These are phyloP conservation scores for Phytopythium mirpurense DNA, from an alignment of 352 stramenopile genomes.

Conservation along the genomic window DNA sequence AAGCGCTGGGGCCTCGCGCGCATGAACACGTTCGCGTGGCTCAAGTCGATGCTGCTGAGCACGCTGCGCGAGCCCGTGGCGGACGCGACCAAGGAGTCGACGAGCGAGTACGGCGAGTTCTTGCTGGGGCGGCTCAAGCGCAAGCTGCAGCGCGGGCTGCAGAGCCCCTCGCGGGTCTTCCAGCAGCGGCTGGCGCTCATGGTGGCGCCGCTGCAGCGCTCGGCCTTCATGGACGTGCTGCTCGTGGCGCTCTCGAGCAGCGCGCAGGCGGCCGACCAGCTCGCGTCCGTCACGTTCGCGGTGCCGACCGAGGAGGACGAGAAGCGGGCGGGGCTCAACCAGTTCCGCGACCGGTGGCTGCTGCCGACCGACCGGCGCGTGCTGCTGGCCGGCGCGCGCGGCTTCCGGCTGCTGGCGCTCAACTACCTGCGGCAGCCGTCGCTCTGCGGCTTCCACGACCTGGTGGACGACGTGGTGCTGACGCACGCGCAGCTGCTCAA, in stretches of 20 bases:
- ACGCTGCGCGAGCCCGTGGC: slow-evolving; percentile 33
- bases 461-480: slow-evolving; percentile 51
- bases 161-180: slow-evolving; percentile 21
- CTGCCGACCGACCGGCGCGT: slow-evolving; percentile 28
- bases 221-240: slow-evolving; percentile 38
- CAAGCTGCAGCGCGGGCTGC: slow-evolving; percentile 30
- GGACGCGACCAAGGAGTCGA: slow-evolving; percentile 24
- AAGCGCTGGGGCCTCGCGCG: slow-evolving; percentile 29
- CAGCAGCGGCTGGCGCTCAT: slow-evolving; percentile 36
- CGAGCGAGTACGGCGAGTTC: slow-evolving; percentile 29
- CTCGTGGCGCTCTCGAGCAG: slow-evolving; percentile 29
- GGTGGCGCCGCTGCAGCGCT: slow-evolving; percentile 27
- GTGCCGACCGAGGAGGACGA: slow-evolving; percentile 42
- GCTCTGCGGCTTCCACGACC: slow-evolving; percentile 48
- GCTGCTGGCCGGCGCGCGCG: slow-evolving; percentile 17
- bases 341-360: slow-evolving; percentile 20
- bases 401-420: slow-evolving; percentile 26
- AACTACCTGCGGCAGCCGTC: slow-evolving; percentile 37
- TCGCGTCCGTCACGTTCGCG: slow-evolving; percentile 39
- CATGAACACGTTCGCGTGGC: slow-evolving; percentile 44
- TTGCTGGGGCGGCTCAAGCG: slow-evolving; percentile 26
- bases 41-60: slow-evolving; percentile 45
- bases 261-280: slow-evolving; percentile 34
- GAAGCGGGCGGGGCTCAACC: slow-evolving; percentile 22
- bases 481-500: slow-evolving; percentile 33